phyloP scores from a whole-genome alignment of 1,139 yeast genomes.

The Yueomyces sp. region DNA sequence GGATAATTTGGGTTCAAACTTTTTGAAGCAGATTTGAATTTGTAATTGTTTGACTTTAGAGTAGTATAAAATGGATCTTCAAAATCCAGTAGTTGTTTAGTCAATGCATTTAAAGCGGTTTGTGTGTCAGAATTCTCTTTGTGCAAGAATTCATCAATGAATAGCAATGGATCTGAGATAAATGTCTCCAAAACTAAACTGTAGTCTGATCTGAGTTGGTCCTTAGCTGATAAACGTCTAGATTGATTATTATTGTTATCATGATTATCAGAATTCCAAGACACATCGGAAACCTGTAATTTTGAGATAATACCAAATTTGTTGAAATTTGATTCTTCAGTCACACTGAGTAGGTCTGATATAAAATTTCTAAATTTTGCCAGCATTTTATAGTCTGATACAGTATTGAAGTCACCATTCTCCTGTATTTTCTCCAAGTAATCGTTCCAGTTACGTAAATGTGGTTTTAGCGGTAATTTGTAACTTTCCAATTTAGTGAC shows the following conservation, averaged over 20 bases:
- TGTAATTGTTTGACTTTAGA: conserved; percentile 8
- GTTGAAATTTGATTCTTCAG: conserved; percentile 23
- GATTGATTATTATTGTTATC: conserved; percentile 5
- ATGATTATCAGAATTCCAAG: conserved; percentile 8
- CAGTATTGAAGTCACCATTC: conserved; percentile 14
- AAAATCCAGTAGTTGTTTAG: conserved; percentile 15
- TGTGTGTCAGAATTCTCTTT: background rate
- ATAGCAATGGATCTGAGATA: conserved; percentile 13
- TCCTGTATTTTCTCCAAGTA: conserved; percentile 9
- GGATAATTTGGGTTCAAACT: conserved; percentile 12
- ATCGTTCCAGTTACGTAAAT: conserved; percentile 20
- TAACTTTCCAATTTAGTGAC: conserved; percentile 17
- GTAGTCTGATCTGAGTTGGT: conserved; percentile 15
- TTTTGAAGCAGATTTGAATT: conserved; percentile 6
- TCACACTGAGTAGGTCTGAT: conserved; percentile 18
- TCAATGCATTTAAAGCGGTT: conserved; percentile 10
- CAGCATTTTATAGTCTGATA: conserved; percentile 14
- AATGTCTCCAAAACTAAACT: conserved; percentile 12
- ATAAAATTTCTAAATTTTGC: conserved; percentile 18
- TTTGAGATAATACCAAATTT: conserved; percentile 14
- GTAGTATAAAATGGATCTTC: conserved; percentile 18
- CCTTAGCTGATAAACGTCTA: conserved; percentile 7
- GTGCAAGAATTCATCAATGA: conserved; percentile 3
- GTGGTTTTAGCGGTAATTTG: conserved; percentile 19
- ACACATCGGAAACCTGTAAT: conserved; percentile 9